Conservation (phyloP, 2,329 filamentous ascomycete genomes). For the Drechslerella dactyloides region DNA sequence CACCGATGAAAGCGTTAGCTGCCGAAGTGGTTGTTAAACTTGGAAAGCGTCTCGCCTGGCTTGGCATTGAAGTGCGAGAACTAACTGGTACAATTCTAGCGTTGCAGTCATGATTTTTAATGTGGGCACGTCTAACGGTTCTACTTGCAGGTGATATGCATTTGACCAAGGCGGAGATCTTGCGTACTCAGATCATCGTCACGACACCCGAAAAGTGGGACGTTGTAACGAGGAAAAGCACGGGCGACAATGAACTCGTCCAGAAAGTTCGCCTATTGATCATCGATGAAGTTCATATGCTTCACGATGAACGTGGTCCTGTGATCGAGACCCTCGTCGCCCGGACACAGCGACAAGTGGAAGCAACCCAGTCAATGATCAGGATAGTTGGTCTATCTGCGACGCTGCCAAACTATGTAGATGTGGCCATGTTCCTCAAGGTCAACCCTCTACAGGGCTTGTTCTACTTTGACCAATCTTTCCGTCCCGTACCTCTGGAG, state of each 20-base stretch:
- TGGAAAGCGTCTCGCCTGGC: conserved; percentile 87
- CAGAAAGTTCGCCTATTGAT: conserved; percentile 96
- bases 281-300: conserved; percentile 99
- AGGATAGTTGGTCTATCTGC: conserved; percentile 94
- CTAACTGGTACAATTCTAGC: conserved; percentile 65
- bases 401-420: conserved; percentile 92
- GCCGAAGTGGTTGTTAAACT: conserved; percentile 96
- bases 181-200: conserved; percentile 96
- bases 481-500: conserved; percentile 91
- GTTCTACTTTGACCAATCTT: conserved; percentile 96
- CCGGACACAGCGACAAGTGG: conserved; percentile 91
- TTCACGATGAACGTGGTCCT: conserved; percentile 94
- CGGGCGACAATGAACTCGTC: conserved; percentile 94
- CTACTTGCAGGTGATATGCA: conserved; percentile 81
- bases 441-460: conserved; percentile 91
- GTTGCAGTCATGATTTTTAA: neutral
- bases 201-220: conserved; percentile 99
- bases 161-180: conserved; percentile 92
- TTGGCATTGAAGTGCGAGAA: conserved; percentile 89
- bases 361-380: conserved; percentile 96
- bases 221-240: conserved; percentile 94
- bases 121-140: neutral
- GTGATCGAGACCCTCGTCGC: conserved; percentile 96
- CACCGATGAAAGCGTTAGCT: conserved; percentile 97
- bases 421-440: conserved; percentile 95